phyloP scores from a whole-genome alignment of 305 asterid species.

The Euphrasia arctica region DNA sequence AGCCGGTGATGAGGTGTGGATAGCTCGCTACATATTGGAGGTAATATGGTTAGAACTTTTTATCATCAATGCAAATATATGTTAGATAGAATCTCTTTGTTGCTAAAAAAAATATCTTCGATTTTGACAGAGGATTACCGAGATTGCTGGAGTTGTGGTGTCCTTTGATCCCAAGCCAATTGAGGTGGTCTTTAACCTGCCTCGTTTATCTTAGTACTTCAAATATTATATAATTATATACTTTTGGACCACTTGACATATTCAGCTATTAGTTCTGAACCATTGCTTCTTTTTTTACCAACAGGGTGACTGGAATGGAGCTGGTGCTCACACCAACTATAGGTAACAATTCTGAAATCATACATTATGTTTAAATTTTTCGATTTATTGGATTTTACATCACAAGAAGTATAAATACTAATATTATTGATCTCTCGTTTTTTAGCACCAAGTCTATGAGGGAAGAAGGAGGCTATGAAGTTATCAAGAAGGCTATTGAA shows the following conservation, averaged over 20 bases:
- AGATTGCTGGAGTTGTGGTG: slow-evolving; percentile 77
- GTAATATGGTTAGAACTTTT: not conserved
- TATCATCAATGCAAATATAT: not conserved
- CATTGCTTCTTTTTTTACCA: too few species aligned
- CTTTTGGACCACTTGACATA: not conserved
- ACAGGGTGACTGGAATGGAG: slow-evolving; percentile 94
- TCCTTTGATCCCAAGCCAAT: slow-evolving; percentile 93
- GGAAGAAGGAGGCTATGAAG: slow-evolving; percentile 54
- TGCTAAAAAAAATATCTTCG: not conserved
- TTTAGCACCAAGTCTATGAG: slow-evolving; percentile 68
- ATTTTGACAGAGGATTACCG: slow-evolving; percentile 75
- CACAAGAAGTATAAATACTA: not conserved
- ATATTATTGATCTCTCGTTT: not conserved
- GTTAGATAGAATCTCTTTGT: not conserved
- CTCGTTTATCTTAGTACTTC: not conserved
- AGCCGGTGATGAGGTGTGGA: slow-evolving; percentile 87
- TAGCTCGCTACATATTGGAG: slow-evolving; percentile 89
- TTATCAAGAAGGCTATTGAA: slow-evolving; percentile 63
- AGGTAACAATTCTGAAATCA: slow-evolving; percentile 34
- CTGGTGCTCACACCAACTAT: slow-evolving; percentile 90
- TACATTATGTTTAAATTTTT: not conserved
- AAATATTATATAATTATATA: too few species aligned
- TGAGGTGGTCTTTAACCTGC: slow-evolving; percentile 30
- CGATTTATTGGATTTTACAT: not conserved
- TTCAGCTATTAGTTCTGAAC: not conserved